These are phyloP conservation scores for Clathrospora elynae DNA, from an alignment of 2,329 filamentous ascomycete genomes.

Conservation along the genomic window DNA sequence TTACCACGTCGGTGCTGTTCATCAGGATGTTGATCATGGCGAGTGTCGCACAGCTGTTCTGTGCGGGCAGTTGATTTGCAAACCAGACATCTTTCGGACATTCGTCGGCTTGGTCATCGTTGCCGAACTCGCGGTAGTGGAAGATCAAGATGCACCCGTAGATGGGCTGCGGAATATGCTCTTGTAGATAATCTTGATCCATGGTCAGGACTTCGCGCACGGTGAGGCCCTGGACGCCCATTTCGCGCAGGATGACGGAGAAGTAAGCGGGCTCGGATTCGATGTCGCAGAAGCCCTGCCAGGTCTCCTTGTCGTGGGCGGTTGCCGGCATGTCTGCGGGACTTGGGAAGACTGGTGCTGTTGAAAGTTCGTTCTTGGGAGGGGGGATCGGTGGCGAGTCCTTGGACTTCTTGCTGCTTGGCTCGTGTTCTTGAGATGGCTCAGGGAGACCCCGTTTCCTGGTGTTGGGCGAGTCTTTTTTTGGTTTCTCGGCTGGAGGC, in stretches of 20 bases:
- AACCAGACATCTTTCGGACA: constrained; percentile 81
- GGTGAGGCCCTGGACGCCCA: constrained; percentile 74
- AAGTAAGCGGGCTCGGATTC: constrained; percentile 90
- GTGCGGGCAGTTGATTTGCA: constrained; percentile 74
- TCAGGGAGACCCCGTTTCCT: constrained; percentile 26
- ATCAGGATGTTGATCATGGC: constrained; percentile 92
- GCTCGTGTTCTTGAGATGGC: constrained; percentile 8
- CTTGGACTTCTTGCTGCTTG: constrained; percentile 27
- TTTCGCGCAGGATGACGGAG: constrained; percentile 78
- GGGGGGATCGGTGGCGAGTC: constrained; percentile 3
- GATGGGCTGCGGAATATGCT: constrained; percentile 50
- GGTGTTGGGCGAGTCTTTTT: constrained; percentile 8
- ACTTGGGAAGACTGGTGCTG: constrained; percentile 21
- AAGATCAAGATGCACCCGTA: constrained; percentile 91
- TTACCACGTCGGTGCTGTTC: constrained; percentile 64
- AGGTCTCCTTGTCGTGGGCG: constrained; percentile 52
- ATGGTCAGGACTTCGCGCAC: constrained; percentile 77
- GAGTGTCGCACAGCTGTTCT: constrained; percentile 88
- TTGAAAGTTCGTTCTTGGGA: constrained; percentile 2
- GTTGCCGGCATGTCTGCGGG: constrained; percentile 43
- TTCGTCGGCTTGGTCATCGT: constrained; percentile 57
- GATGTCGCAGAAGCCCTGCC: constrained; percentile 79
- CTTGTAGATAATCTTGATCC: constrained; percentile 53
- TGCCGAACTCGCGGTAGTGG: constrained; percentile 64
- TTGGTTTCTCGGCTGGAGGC: constrained; percentile 4